A percentile compares a stretch with the other conserved stretches of the same genome.
Conservation (phyloP, 1,139 yeast genomes). For the Candida sojae region DNA sequence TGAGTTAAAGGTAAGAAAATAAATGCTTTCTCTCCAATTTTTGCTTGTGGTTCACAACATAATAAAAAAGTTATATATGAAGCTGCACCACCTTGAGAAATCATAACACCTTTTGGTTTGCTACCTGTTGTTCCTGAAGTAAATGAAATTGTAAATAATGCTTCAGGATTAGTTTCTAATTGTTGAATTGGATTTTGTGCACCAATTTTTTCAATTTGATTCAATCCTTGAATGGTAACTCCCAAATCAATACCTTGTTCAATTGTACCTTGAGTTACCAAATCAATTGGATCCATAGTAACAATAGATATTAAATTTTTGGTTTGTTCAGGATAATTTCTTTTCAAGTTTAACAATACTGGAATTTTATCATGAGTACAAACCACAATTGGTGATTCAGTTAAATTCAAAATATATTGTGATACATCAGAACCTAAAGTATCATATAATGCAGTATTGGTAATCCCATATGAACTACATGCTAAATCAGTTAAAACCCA, state of each 20-base stretch:
- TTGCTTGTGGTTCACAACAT: constrained; percentile 17
- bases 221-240: constrained; percentile 39
- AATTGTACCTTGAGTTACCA: constrained; percentile 14
- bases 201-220: constrained; percentile 55
- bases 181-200: constrained; percentile 39
- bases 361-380: constrained; percentile 31
- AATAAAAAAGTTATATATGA: constrained; percentile 40
- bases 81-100: constrained; percentile 52
- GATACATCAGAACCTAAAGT: constrained; percentile 33
- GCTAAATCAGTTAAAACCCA: constrained; percentile 41
- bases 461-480: constrained; percentile 31
- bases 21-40: constrained; percentile 19
- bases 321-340: constrained; percentile 19
- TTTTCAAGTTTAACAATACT: constrained; percentile 23
- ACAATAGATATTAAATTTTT: constrained; percentile 26
- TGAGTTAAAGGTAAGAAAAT: constrained; percentile 40
- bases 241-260: constrained; percentile 20
- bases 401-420: constrained; percentile 27
- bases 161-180: constrained; percentile 51
- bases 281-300: constrained; percentile 31
- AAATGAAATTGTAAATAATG: constrained; percentile 65
- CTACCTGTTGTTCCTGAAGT: constrained; percentile 74
- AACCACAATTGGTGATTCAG: constrained; percentile 32
- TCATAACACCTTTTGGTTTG: constrained; percentile 65
- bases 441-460: constrained; percentile 39